Evolutionary conservation across 2,329 filamentous ascomycete genomes (phyloP).

Genomic region (Fusarium avenaceum): DNA sequence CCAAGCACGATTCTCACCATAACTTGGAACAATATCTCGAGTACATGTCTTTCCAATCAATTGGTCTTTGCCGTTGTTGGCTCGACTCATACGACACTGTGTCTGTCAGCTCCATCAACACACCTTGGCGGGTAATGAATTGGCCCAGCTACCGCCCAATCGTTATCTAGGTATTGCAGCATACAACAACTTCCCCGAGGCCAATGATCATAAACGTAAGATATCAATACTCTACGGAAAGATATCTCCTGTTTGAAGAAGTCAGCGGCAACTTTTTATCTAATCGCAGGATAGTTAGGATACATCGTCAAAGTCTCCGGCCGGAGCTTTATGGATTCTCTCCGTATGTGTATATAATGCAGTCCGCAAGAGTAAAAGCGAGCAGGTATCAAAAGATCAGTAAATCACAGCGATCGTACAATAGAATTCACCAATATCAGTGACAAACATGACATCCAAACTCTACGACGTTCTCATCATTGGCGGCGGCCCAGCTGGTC

Average conservation of each 20-base stretch:
- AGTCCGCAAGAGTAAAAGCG: not conserved
- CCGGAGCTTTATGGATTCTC: constrained; percentile 36
- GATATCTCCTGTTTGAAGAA: not conserved
- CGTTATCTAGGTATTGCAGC: no score
- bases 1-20: no score
- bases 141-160: no score
- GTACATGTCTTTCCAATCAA: no score
- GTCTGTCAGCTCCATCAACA: no score
- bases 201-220: accelerated
- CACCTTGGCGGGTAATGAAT: no score
- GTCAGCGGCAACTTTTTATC: constrained; percentile 1
- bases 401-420: no score
- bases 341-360: constrained; percentile 32
- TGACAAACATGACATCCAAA: constrained; percentile 21
- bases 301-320: constrained; percentile 44
- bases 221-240: not conserved
- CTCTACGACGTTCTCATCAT: constrained; percentile 66
- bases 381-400: not conserved
- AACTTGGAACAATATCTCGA: no score
- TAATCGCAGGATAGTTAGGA: not conserved
- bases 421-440: no score
- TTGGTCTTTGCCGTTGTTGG: no score
- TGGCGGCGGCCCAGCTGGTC: constrained; percentile 66
- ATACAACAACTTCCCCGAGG: accelerated
- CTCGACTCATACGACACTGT: no score